A percentile compares a stretch with the other conserved stretches of the same genome.
These are phyloP conservation scores for Lagenidium giganteum DNA, from an alignment of 352 stramenopile species.

Conservation along the genomic window DNA sequence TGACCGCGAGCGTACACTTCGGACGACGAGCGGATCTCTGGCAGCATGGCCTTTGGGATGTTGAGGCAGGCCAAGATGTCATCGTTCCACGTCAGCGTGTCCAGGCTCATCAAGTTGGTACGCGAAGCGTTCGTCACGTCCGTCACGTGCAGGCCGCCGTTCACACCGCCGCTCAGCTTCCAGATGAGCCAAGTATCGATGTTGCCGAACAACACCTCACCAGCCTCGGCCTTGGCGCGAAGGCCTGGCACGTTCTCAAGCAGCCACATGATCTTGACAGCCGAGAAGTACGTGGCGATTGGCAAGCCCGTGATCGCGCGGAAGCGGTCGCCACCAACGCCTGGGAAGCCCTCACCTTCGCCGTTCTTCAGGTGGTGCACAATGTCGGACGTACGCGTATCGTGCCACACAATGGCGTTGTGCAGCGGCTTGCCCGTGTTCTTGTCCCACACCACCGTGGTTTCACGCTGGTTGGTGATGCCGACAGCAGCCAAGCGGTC, in stretches of 20 bases:
- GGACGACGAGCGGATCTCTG: slow-evolving; percentile 89
- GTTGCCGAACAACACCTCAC: slow-evolving; percentile 94
- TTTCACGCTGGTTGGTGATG: slow-evolving; percentile 99
- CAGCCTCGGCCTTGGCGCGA: slow-evolving; percentile 76
- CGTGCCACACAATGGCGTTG: slow-evolving; percentile 99
- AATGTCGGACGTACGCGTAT: slow-evolving; percentile 93
- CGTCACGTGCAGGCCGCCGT: slow-evolving; percentile 91
- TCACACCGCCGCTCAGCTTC: slow-evolving; percentile 85
- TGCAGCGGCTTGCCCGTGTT: slow-evolving; percentile 94
- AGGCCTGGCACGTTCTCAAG: slow-evolving; percentile 93
- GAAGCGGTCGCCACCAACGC: slow-evolving; percentile 59
- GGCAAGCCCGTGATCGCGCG: slow-evolving; percentile 90
- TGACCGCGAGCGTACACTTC: slow-evolving; percentile 77
- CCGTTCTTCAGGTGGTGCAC: slow-evolving; percentile 72
- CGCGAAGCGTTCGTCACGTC: slow-evolving; percentile 98
- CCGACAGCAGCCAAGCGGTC: slow-evolving; percentile 89
- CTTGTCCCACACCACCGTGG: slow-evolving; percentile 96
- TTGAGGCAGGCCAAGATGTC: slow-evolving; percentile 79
- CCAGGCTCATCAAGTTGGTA: slow-evolving; percentile 94
- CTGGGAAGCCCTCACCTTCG: slow-evolving; percentile 43
- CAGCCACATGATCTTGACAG: slow-evolving; percentile 97
- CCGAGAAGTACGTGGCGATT: slow-evolving; percentile 97
- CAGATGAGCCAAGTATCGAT: slow-evolving; percentile 98
- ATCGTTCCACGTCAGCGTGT: slow-evolving; percentile 91
- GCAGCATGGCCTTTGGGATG: slow-evolving; percentile 86